phyloP scores from a whole-genome alignment of 768 basidiomycete species.

The Imleria badia region DNA sequence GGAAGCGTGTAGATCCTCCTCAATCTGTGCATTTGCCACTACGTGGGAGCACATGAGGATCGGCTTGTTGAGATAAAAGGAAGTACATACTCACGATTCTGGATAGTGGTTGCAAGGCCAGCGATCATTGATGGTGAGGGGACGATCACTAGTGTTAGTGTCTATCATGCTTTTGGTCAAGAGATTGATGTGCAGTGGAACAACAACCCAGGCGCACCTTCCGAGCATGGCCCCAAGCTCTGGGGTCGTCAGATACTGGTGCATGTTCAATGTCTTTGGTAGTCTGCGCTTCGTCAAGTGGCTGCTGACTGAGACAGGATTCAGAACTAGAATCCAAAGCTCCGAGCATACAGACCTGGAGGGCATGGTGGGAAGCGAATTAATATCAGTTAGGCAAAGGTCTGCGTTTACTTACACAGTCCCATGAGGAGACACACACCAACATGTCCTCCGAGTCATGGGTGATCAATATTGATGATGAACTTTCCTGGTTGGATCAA shows the following conservation, averaged over 20 bases:
- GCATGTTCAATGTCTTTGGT: constrained; percentile 36
- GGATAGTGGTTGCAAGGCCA: constrained; percentile 24
- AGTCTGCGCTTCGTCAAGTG: not conserved
- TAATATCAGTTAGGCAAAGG: not conserved
- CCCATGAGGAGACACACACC: constrained; percentile 2
- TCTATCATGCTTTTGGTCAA: constrained; percentile 14
- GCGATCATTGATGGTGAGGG: constrained; percentile 31
- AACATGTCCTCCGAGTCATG: not conserved
- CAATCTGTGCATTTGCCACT: constrained; percentile 72
- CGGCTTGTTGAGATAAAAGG: not conserved
- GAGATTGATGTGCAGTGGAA: too few relatives aligned
- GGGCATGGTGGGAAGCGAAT: constrained; percentile 7
- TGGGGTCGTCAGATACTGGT: constrained; percentile 57
- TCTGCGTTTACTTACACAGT: not conserved
- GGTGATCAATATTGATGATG: not conserved
- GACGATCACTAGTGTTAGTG: constrained; percentile 24
- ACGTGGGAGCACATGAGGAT: not conserved
- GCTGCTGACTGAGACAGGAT: not conserved
- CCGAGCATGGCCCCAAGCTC: constrained; percentile 52
- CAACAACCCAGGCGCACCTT: constrained; percentile 42
- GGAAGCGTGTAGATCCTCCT: constrained; percentile 58
- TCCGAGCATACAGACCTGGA: constrained; percentile 5
- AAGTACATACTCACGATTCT: constrained; percentile 28
- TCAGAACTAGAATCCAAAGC: not conserved
- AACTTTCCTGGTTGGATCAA: not conserved